phyloP scores from a whole-genome alignment of 2,329 filamentous ascomycete genomes.

The Colletotrichum scovillei region DNA sequence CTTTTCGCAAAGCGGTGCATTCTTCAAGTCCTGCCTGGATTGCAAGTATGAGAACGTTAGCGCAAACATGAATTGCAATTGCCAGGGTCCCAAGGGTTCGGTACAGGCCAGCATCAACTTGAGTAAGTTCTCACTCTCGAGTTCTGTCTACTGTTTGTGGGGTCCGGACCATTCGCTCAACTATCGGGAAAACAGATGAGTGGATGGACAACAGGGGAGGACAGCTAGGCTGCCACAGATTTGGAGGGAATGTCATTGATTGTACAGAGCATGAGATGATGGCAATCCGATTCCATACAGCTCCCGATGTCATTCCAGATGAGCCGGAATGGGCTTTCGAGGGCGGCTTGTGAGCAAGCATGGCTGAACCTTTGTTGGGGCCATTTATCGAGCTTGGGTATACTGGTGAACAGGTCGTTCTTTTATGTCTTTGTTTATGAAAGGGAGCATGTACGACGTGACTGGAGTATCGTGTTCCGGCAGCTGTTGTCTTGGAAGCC shows the following conservation, averaged over 20 bases:
- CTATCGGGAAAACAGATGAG: not conserved
- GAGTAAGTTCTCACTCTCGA: not conserved
- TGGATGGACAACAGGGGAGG: not conserved
- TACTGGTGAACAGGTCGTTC: not conserved
- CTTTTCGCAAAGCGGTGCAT: not conserved
- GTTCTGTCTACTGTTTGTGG: too few species aligned
- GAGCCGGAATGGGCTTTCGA: not conserved
- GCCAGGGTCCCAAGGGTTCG: not conserved
- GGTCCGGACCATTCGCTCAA: not conserved
- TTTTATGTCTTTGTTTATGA: not conserved
- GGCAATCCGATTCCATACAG: not conserved
- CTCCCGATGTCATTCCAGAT: not conserved
- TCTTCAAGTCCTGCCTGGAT: not conserved
- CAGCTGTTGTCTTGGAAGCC: not conserved
- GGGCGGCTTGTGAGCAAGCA: not conserved
- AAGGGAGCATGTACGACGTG: not conserved
- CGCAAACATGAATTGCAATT: not conserved
- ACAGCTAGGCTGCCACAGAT: not conserved
- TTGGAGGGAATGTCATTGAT: not conserved
- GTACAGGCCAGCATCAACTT: not conserved
- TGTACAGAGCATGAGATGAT: not conserved
- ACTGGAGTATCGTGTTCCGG: not conserved
- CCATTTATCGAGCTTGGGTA: not conserved
- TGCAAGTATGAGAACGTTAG: not conserved
- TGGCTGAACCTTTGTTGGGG: not conserved